phyloP scores from a whole-genome alignment of 106 monocot species.

The Gastrodia elata region DNA sequence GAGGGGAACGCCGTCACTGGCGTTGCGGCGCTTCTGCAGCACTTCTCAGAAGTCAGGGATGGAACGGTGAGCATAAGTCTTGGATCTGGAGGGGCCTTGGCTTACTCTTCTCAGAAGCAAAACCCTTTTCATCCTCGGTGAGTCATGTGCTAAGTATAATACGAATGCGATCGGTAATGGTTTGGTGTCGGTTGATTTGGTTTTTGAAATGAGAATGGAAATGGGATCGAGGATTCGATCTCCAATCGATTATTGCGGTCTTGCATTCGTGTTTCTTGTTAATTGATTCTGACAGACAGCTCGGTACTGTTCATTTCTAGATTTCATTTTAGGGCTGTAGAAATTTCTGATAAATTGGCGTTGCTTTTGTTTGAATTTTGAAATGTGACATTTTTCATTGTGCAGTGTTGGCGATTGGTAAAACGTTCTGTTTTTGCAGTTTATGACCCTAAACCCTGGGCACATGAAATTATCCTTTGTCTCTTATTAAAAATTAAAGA shows the following conservation, averaged over 20 bases:
- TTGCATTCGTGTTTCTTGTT: too few species aligned
- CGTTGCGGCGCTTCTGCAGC: conserved; percentile 3
- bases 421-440: too few species aligned
- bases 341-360: too few species aligned
- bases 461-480: too few species aligned
- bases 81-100: conserved; percentile 12
- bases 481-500: too few species aligned
- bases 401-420: too few species aligned
- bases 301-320: too few species aligned
- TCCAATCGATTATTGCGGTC: background rate
- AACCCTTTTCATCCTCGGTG: conserved; percentile 18
- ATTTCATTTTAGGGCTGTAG: too few species aligned
- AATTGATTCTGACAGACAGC: too few species aligned
- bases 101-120: conserved; percentile 18
- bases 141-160: background rate
- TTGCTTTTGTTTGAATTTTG: too few species aligned
- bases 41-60: conserved; percentile 10
- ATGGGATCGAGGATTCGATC: background rate
- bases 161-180: background rate
- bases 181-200: background rate
- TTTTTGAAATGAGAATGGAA: background rate
- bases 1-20: background rate
- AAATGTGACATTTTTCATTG: too few species aligned
- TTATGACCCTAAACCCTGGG: too few species aligned
- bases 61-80: conserved; percentile 20